Evolutionary conservation across 2,329 filamentous ascomycete genomes (phyloP).

Genomic region (Colletotrichum cereale): DNA sequence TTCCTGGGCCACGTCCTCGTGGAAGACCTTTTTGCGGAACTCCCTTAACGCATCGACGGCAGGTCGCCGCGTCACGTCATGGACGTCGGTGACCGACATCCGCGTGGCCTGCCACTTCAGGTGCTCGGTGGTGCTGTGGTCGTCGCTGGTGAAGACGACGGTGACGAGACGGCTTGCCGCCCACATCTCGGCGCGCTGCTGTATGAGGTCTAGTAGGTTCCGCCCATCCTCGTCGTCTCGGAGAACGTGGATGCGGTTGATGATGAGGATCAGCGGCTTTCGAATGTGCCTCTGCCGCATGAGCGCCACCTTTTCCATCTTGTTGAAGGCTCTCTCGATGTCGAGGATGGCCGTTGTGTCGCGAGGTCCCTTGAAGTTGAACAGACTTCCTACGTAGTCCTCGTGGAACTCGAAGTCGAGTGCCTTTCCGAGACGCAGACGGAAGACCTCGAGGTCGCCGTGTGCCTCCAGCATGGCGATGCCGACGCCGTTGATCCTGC

Average conservation of each 20-base stretch:
- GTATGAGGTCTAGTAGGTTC: conserved; percentile 76
- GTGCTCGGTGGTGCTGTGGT: conserved; percentile 70
- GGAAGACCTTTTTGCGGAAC: conserved; percentile 62
- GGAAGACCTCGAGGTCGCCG: conserved; percentile 78
- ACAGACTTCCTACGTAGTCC: conserved; percentile 77
- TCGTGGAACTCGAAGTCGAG: conserved; percentile 77
- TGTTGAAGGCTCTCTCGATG: conserved; percentile 80
- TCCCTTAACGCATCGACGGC: conserved; percentile 62
- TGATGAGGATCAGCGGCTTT: conserved; percentile 72
- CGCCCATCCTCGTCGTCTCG: conserved; percentile 76
- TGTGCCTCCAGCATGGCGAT: conserved; percentile 79
- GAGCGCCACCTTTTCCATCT: conserved; percentile 77
- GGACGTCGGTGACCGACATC: conserved; percentile 66
- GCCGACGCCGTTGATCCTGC: conserved; percentile 74
- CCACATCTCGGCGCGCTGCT: conserved; percentile 80
- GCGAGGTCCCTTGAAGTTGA: conserved; percentile 77
- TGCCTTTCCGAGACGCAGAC: conserved; percentile 77
- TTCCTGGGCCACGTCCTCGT: conserved; percentile 53
- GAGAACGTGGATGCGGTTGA: conserved; percentile 76
- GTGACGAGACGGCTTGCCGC: conserved; percentile 78
- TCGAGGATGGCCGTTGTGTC: conserved; percentile 77
- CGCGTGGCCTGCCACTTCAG: conserved; percentile 67
- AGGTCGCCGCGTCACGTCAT: conserved; percentile 62
- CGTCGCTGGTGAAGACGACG: conserved; percentile 66
- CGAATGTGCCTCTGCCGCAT: conserved; percentile 60